A percentile compares a stretch with the other conserved stretches of the same genome.
These are phyloP conservation scores for Dendrobium officinale DNA, from an alignment of 106 monocot genomes.

Conservation along the genomic window DNA sequence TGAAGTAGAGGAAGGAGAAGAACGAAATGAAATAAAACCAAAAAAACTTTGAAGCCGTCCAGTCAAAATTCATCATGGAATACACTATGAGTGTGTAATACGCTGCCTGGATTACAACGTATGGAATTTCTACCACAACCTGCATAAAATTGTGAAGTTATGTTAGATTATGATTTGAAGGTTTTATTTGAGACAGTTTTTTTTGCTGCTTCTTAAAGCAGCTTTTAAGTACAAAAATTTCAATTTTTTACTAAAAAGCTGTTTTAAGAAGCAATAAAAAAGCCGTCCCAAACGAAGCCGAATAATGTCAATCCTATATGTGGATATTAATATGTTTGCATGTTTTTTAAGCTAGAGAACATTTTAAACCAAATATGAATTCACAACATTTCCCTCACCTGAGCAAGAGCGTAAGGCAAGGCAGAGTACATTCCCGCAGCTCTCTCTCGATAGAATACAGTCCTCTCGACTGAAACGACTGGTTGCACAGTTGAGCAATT, in stretches of 20 bases:
- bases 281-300: neutral
- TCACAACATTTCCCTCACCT: slow-evolving; percentile 22
- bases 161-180: neutral
- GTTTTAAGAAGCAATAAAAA: no score
- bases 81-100: slow-evolving; percentile 53
- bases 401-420: slow-evolving; percentile 73
- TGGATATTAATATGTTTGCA: no score
- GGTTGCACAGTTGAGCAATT: slow-evolving; percentile 71
- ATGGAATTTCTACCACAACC: slow-evolving; percentile 71
- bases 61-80: slow-evolving; percentile 67
- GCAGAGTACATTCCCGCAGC: slow-evolving; percentile 87
- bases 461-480: slow-evolving; percentile 58
- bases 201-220: no score
- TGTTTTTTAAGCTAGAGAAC: no score
- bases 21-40: slow-evolving; percentile 71
- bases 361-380: no score
- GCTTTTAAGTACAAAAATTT: no score
- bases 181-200: no score
- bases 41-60: slow-evolving; percentile 60
- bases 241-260: no score
- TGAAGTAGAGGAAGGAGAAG: slow-evolving; percentile 76
- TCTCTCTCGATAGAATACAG: slow-evolving; percentile 80
- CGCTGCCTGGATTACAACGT: slow-evolving; percentile 43
- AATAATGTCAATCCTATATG: neutral
- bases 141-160: slow-evolving; percentile 16